Evolutionary conservation across 2,329 filamentous ascomycete species (phyloP).

Genomic region (Claviceps sorghi): DNA sequence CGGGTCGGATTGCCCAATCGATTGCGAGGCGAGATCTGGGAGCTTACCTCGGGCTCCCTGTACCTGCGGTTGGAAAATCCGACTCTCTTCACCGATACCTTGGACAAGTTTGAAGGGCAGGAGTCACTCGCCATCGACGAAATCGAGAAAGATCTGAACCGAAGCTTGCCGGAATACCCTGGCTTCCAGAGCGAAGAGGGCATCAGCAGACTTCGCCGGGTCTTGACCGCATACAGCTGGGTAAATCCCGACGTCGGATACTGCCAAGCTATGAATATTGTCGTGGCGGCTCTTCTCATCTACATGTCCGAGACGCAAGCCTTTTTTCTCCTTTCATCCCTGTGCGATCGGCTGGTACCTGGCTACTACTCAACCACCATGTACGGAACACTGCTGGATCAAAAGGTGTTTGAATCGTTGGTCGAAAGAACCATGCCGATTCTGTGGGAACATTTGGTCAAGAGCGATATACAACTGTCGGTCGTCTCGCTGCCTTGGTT

Average conservation of each 20-base stretch:
- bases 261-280: conserved; percentile 99
- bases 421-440: conserved; percentile 99
- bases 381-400: conserved; percentile 94
- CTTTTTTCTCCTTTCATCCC: conserved; percentile 79
- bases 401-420: conserved; percentile 91
- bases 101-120: conserved; percentile 67
- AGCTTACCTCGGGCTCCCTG: conserved; percentile 80
- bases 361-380: conserved; percentile 98
- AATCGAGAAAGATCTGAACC: conserved; percentile 96
- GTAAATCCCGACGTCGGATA: conserved; percentile 90
- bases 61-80: conserved; percentile 80
- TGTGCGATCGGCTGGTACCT: conserved; percentile 85
- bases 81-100: conserved; percentile 66
- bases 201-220: conserved; percentile 74
- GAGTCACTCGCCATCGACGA: conserved; percentile 95
- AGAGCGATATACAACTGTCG: conserved; percentile 90
- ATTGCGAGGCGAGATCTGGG: conserved; percentile 88
- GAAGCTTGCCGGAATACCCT: conserved; percentile 90
- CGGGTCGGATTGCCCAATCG: conserved; percentile 89
- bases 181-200: conserved; percentile 95
- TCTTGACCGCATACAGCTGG: conserved; percentile 96
- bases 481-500: conserved; percentile 98
- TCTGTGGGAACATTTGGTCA: conserved; percentile 94
- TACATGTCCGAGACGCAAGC: conserved; percentile 96
- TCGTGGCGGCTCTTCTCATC: conserved; percentile 92